Percentiles rank a stretch among this genome's conserved stretches.
Evolutionary conservation across 192 early-diverging fungal species (phyloP).

Genomic region (Phlyctochytrium arcticum): DNA sequence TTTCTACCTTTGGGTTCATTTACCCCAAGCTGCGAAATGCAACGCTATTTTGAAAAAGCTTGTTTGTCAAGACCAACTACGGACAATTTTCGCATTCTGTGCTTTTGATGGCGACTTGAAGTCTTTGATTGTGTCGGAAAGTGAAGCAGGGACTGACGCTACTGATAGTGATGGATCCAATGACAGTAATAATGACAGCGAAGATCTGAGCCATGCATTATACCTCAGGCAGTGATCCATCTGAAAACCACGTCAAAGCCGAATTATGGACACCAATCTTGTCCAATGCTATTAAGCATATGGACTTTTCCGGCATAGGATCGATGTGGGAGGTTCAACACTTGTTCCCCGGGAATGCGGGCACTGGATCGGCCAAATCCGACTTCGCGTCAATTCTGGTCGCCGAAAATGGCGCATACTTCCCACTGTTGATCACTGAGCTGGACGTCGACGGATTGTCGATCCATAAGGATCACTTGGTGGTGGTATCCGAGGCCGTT

Average conservation of each 20-base stretch:
- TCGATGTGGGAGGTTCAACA: slow-evolving; percentile 23
- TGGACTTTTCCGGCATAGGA: background rate
- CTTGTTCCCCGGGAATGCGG: slow-evolving; percentile 19
- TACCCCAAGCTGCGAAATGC: no score
- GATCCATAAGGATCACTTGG: slow-evolving; percentile 12
- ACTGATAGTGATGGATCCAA: no score
- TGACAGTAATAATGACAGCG: no score
- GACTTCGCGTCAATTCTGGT: slow-evolving; percentile 5
- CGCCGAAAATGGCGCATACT: background rate
- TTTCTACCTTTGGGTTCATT: no score
- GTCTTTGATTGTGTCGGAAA: no score
- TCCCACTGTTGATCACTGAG: slow-evolving; percentile 13
- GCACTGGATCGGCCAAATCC: slow-evolving; percentile 7
- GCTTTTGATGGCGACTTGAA: no score
- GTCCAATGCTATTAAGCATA: background rate
- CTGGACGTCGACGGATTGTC: slow-evolving; percentile 2
- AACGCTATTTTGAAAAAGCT: no score
- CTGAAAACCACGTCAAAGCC: background rate
- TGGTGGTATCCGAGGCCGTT: slow-evolving; percentile 8
- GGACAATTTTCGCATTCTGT: no score
- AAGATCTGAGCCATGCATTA: no score
- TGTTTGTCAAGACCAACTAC: no score
- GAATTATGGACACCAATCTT: background rate
- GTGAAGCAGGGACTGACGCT: no score
- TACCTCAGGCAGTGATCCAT: no score